Evolutionary conservation across 2,329 filamentous ascomycete genomes (phyloP), one percentile per base, ranked within the genome.

Genomic region (Stemphylium lycopersici): DNA sequence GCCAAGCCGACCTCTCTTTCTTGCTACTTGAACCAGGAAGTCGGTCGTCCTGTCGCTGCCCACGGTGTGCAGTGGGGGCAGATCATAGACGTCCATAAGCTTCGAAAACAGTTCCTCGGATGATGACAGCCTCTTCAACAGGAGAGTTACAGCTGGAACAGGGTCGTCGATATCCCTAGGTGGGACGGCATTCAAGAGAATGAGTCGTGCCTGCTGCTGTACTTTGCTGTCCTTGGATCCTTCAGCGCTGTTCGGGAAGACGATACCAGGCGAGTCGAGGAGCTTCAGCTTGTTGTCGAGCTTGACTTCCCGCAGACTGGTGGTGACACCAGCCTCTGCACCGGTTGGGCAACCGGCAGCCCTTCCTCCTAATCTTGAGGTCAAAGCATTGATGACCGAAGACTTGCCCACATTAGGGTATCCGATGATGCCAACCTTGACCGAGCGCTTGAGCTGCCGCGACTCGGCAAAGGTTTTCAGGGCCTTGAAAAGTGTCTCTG

Each of bases 391-490:
- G 83, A 97, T 96, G 68, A 97, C 91, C 45, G 92, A 96, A 24
- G 91, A 96, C 81, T 97, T 97, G 73, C 93, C 93, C 55, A 96
- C 93, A 74, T 97, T 97, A 67, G 93, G 93, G 76, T 96, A 97
- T 24, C 93, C 93, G 66, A 97, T 96, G 58, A 97, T 90, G 62
- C 93, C 93, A 56, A 97, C 93, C 16, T 90, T 93, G 67, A 96
- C 87, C 48, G 92, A 89, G 51, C 93, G 89, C 82, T 96, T 96
- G 63, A 97, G 81, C 73, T 96, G 88, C 67, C 90, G 90, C 56
- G 84, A 85, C 53, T 90, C 88, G 8, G 93, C 90, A 71, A 90
- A 97, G 38, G 90, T 88, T 81, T 97, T 97, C 57, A 97, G 85
- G 0, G 93, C 90, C 67, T 88, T 90, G 81, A 97, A 92, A 8